Base-by-base conservation (phyloP, 148 eudicot species). In the Euryodendron excelsum region DNA sequence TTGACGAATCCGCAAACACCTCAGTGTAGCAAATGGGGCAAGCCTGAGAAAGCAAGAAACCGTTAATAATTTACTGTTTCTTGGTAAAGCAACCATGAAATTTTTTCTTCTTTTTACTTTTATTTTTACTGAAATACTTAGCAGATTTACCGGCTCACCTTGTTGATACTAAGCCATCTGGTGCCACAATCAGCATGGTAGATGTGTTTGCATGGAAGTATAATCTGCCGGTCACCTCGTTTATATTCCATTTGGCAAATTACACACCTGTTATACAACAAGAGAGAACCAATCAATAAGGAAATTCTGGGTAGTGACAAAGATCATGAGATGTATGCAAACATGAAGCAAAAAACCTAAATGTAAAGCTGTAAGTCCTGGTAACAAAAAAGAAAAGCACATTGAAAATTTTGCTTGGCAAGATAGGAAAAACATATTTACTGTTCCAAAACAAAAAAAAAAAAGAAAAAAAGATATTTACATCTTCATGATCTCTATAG, bases 181-280 rank as follows among this genome's bases (percentile, higher is more conserved):
- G 89, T 82, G 74, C 94, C 94, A 78, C 98, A 94, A 47, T 74
- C 84, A 69, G 85, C 76, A 77, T 94, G 98, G 78, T 94, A 94
- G 67, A 86, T 85, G 80, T 94, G 98, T 71, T 94, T 94, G 84
- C 98, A 94, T 10, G 98, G 98, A 79, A 94, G 95, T 75, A 85
- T 89, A 37, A 94, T 84, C 28, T 79, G 85, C 63, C 86, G 88
- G 68, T 91, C 92, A 76, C 93, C 87, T 69, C 95, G 91, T 88
- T 86, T 92, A 64, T 88, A 94, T 77, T 92, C 93, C 98, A 94
- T 94, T 85, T 94, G 98, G n/a, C n/a, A n/a, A n/a, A n/a, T n/a
- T n/a, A n/a, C n/a, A n/a, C n/a, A n/a, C n/a, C n/a, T n/a, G n/a
- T 69, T 39, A 21, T 41, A 44, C 72, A 48, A 70, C 59, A 44